These are phyloP conservation scores for Guyanaporus albipodus DNA, from an alignment of 768 basidiomycete genomes.

Conservation along the genomic window DNA sequence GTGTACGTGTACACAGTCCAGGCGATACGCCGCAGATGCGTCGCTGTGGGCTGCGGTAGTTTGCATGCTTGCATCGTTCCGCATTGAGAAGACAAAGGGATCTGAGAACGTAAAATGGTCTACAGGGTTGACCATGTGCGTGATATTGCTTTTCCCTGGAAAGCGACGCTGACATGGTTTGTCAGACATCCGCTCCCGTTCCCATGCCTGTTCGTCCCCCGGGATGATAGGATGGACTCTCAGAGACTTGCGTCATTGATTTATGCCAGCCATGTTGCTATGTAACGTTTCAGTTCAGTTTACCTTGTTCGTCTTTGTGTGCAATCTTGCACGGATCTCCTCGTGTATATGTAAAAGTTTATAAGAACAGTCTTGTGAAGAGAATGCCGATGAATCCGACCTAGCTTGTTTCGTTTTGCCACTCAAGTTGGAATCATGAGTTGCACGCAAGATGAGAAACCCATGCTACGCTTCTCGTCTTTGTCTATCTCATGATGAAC, in stretches of 20 bases:
- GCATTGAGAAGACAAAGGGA: slow-evolving; percentile 14
- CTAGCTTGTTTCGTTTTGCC: not conserved
- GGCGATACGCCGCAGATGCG: slow-evolving; percentile 19
- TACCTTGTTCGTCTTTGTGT: too few species aligned
- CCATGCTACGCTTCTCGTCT: slow-evolving; percentile 9
- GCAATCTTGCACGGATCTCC: too few species aligned
- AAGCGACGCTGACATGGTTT: not conserved
- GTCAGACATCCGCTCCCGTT: slow-evolving; percentile 16
- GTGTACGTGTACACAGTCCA: not conserved
- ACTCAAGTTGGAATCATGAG: not conserved
- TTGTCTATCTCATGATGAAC: too few species aligned
- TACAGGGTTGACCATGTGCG: slow-evolving; percentile 12
- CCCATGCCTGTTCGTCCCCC: slow-evolving; percentile 12
- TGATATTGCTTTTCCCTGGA: not conserved
- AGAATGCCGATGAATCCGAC: not conserved
- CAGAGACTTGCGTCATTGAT: slow-evolving; percentile 12
- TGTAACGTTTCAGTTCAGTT: too few species aligned
- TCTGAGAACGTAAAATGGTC: slow-evolving; percentile 18
- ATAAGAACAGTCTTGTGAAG: too few species aligned
- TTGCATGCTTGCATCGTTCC: slow-evolving; percentile 15
- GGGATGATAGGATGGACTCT: slow-evolving; percentile 15
- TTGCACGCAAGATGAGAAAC: too few species aligned
- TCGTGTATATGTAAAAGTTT: too few species aligned
- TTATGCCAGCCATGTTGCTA: slow-evolving; percentile 2
- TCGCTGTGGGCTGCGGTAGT: slow-evolving; percentile 22